These are phyloP conservation scores for Ascocoryne sarcoides DNA, from an alignment of 2,329 filamentous ascomycete genomes.

Conservation along the genomic window DNA sequence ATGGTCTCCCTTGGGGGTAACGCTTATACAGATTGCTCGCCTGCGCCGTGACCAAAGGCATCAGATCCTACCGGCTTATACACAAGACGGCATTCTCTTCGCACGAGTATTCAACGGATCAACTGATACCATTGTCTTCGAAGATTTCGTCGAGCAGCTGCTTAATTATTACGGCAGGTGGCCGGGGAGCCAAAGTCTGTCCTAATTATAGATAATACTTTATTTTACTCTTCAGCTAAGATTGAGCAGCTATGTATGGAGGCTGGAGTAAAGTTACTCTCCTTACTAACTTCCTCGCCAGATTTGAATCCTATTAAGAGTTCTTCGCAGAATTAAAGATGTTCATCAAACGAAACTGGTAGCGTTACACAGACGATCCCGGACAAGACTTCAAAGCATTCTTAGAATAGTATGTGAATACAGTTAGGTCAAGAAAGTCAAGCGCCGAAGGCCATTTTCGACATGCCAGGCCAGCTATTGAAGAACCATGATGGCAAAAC, in stretches of 20 bases:
- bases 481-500: slow-evolving; percentile 10
- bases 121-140: slow-evolving; percentile 24
- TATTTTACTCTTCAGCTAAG: slow-evolving; percentile 24
- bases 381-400: slow-evolving; percentile 15
- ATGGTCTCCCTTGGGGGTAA: slow-evolving; percentile 29
- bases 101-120: slow-evolving; percentile 24
- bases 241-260: slow-evolving; percentile 24
- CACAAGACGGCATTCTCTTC: slow-evolving; percentile 22
- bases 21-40: slow-evolving; percentile 21
- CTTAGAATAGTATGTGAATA: slow-evolving; percentile 18
- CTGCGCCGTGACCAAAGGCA: slow-evolving; percentile 20
- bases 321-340: slow-evolving; percentile 22
- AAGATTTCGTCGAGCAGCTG: slow-evolving; percentile 29
- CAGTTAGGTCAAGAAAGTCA: slow-evolving; percentile 12
- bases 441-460: slow-evolving; percentile 20
- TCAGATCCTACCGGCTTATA: slow-evolving; percentile 23
- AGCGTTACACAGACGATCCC: slow-evolving; percentile 9
- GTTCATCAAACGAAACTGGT: slow-evolving; percentile 20
- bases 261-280: slow-evolving; percentile 19
- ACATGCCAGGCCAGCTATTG: slow-evolving; percentile 11
- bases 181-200: slow-evolving; percentile 30
- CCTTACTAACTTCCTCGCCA: slow-evolving; percentile 16
- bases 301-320: slow-evolving; percentile 23
- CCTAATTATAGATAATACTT: slow-evolving; percentile 31
- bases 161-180: slow-evolving; percentile 27